phyloP scores from a whole-genome alignment of 805 yeast genomes.

The Cyberlindnera lachancei region DNA sequence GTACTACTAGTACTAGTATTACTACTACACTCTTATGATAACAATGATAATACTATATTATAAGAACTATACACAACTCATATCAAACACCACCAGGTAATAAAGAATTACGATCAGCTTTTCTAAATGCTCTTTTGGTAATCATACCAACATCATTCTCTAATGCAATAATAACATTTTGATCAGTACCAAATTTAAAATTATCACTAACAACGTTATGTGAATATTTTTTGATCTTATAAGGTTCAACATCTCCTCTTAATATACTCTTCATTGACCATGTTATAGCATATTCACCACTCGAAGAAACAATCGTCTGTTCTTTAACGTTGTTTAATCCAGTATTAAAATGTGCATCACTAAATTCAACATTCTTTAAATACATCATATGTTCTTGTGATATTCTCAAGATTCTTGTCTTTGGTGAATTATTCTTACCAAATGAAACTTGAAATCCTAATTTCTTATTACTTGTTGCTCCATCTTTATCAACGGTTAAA shows the following conservation, averaged over 20 bases:
- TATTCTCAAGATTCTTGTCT: conserved; percentile 59
- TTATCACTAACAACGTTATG: conserved; percentile 66
- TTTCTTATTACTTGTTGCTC: conserved; percentile 47
- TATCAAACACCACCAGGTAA: not conserved
- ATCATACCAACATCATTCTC: conserved; percentile 73
- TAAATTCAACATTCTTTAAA: conserved; percentile 52
- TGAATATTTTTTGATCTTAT: conserved; percentile 55
- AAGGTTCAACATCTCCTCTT: conserved; percentile 45
- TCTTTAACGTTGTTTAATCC: conserved; percentile 59
- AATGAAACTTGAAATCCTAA: conserved; percentile 62
- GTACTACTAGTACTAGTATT: no score
- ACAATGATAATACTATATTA: no score
- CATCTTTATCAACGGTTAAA: conserved; percentile 52
- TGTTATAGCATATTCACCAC: conserved; percentile 75
- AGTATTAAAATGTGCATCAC: conserved; percentile 71
- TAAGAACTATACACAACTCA: no score
- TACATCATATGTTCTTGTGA: conserved; percentile 66
- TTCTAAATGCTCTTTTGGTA: conserved; percentile 48
- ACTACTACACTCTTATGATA: no score
- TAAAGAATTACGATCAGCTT: conserved; percentile 41
- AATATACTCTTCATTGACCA: conserved; percentile 67
- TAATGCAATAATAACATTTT: conserved; percentile 64
- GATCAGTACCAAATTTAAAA: conserved; percentile 67
- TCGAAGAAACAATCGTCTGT: conserved; percentile 65
- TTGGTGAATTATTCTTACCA: conserved; percentile 57